phyloP scores from a whole-genome alignment of 2,329 filamentous ascomycete genomes.

The Aotearoamyces nothofagi region DNA sequence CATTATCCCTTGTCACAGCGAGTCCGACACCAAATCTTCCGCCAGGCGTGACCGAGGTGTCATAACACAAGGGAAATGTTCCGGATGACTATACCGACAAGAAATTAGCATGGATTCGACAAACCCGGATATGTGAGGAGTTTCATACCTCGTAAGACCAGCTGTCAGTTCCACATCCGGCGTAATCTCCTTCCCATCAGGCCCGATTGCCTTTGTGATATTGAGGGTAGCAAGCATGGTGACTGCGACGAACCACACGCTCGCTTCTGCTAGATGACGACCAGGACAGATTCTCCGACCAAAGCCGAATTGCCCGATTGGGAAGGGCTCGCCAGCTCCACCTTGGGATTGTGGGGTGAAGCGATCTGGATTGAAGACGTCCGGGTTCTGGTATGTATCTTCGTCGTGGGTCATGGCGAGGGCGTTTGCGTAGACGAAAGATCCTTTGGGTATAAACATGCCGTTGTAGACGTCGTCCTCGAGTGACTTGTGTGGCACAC shows the following conservation, averaged over 20 bases:
- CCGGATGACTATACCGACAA: conserved; percentile 1
- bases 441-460: conserved; percentile 40
- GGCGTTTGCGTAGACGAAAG: conserved; percentile 28
- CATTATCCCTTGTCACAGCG: too few relatives aligned
- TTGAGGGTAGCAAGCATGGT: conserved; percentile 23
- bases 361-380: conserved; percentile 29
- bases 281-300: conserved; percentile 35
- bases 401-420: conserved; percentile 39
- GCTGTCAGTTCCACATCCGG: conserved; percentile 1
- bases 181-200: conserved; percentile 19
- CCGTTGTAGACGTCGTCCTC: conserved; percentile 40
- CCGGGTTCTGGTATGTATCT: conserved; percentile 24
- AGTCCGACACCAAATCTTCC: too few relatives aligned
- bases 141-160: conserved; percentile 4
- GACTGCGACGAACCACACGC: conserved; percentile 24
- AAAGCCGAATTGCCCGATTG: conserved; percentile 33
- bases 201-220: conserved; percentile 19
- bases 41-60: conserved; percentile 1
- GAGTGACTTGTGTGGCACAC: conserved; percentile 37
- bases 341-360: conserved; percentile 21
- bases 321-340: conserved; percentile 28
- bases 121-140: not conserved
- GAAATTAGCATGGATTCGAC: not conserved
- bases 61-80: conserved; percentile 1
- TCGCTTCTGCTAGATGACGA: conserved; percentile 29